Percentiles rank a stretch among this genome's conserved stretches.
Conservation (phyloP, 2,329 filamentous ascomycete genomes). For the Helminthosporium solani region DNA sequence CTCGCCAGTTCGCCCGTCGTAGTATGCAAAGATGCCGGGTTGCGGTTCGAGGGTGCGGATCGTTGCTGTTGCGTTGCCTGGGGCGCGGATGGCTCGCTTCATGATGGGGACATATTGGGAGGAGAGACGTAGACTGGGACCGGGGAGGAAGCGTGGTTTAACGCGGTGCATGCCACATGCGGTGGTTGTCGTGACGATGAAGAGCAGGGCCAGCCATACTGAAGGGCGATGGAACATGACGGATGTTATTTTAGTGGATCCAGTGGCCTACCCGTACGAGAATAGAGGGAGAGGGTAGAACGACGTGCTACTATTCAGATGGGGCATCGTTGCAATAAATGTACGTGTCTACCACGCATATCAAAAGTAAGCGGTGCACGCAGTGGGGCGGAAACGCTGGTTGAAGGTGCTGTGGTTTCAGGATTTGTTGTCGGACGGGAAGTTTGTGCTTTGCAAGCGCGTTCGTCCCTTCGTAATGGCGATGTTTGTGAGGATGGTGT, state of each 20-base stretch:
- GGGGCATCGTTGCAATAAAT: neutral
- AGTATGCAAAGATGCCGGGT: conserved; percentile 11
- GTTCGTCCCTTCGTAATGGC: neutral
- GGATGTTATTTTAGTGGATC: neutral
- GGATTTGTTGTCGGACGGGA: neutral
- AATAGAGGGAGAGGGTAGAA: neutral
- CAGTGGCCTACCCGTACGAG: neutral
- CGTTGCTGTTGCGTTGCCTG: neutral
- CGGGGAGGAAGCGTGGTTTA: conserved; percentile 2
- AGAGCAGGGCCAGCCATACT: neutral
- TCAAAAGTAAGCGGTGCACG: no score
- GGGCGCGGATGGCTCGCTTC: neutral
- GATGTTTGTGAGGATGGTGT: neutral
- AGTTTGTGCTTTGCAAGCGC: no score
- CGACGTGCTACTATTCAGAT: neutral
- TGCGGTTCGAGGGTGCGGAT: conserved; percentile 3
- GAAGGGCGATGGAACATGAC: neutral
- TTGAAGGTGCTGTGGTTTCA: neutral
- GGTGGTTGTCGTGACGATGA: neutral
- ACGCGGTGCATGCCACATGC: neutral
- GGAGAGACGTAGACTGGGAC: conserved; percentile 5
- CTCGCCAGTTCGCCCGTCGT: conserved; percentile 10
- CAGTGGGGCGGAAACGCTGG: neutral
- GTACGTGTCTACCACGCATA: neutral
- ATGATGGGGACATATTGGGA: neutral